A percentile compares a stretch with the other conserved stretches of the same genome.
Evolutionary conservation across 78 protist genomes (phyloP).

Genomic region (Polysphondylium violaceum): DNA sequence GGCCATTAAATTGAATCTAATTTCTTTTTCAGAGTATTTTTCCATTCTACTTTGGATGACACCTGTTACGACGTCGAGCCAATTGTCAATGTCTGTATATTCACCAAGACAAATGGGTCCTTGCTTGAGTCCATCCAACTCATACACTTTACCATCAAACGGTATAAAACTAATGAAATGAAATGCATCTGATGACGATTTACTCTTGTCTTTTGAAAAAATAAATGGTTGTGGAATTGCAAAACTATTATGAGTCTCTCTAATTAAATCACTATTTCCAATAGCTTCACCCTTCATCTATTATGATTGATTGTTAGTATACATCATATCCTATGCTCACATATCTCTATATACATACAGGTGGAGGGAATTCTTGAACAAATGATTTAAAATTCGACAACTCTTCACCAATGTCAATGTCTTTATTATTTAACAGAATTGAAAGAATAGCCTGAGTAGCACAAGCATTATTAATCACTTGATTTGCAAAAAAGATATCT

Average conservation of each 20-base stretch:
- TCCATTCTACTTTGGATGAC: slow-evolving; percentile 84
- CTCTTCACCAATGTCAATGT: slow-evolving; percentile 91
- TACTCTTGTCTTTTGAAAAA: slow-evolving; percentile 20
- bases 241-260: slow-evolving; percentile 91
- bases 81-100: slow-evolving; percentile 27
- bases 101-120: slow-evolving; percentile 91
- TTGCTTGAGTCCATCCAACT: slow-evolving; percentile 96
- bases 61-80: slow-evolving; percentile 66
- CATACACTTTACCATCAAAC: slow-evolving; percentile 89
- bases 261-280: slow-evolving; percentile 82
- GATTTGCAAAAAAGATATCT: slow-evolving; percentile 93
- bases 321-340: background rate
- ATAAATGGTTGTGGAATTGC: slow-evolving; percentile 86
- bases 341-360: slow-evolving; percentile 18
- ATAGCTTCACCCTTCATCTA: slow-evolving; percentile 90
- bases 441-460: slow-evolving; percentile 99
- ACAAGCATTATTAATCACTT: slow-evolving; percentile 97
- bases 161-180: slow-evolving; percentile 96
- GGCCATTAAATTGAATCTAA: slow-evolving; percentile 95
- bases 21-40: slow-evolving; percentile 84
- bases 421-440: slow-evolving; percentile 90
- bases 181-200: slow-evolving; percentile 85
- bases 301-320: slow-evolving; percentile 3
- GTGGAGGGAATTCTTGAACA: slow-evolving; percentile 86
- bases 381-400: slow-evolving; percentile 87